A percentile compares a stretch with the other conserved stretches of the same genome.
Conservation (phyloP, 1,139 yeast species). For the Geotrichum europaeum region DNA sequence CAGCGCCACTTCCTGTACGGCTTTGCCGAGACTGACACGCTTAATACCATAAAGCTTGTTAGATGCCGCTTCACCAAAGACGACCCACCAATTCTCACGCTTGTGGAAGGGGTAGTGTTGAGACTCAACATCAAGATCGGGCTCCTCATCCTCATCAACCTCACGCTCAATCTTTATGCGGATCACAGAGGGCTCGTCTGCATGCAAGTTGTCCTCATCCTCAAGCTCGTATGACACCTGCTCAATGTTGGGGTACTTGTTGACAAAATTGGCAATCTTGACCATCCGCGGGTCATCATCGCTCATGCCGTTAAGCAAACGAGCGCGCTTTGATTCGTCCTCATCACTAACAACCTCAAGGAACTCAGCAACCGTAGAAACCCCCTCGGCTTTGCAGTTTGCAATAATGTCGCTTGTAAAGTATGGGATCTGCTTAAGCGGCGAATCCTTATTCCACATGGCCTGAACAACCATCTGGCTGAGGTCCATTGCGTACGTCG, state of each 20-base stretch:
- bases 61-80: slow-evolving; percentile 60
- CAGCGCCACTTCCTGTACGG: slow-evolving; percentile 48
- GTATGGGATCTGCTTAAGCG: slow-evolving; percentile 76
- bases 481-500: slow-evolving; percentile 78
- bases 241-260: slow-evolving; percentile 83
- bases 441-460: slow-evolving; percentile 74
- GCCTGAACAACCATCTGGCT: slow-evolving; percentile 88
- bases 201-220: slow-evolving; percentile 37
- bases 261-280: slow-evolving; percentile 80
- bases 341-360: slow-evolving; percentile 57
- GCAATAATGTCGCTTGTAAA: slow-evolving; percentile 49
- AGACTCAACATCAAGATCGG: slow-evolving; percentile 48
- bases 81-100: slow-evolving; percentile 72
- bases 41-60: slow-evolving; percentile 70
- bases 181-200: slow-evolving; percentile 46
- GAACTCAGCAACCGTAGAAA: slow-evolving; percentile 74
- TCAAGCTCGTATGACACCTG: slow-evolving; percentile 46
- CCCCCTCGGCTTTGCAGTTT: slow-evolving; percentile 52
- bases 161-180: slow-evolving; percentile 52
- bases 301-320: slow-evolving; percentile 47
- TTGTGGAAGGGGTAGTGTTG: slow-evolving; percentile 52
- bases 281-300: slow-evolving; percentile 44
- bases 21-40: slow-evolving; percentile 51
- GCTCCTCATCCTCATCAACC: slow-evolving; percentile 61
- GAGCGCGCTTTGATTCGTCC: slow-evolving; percentile 64